These are phyloP conservation scores for Ogataea hybrid DNA, from an alignment of 1,139 yeast species.

Conservation along the genomic window DNA sequence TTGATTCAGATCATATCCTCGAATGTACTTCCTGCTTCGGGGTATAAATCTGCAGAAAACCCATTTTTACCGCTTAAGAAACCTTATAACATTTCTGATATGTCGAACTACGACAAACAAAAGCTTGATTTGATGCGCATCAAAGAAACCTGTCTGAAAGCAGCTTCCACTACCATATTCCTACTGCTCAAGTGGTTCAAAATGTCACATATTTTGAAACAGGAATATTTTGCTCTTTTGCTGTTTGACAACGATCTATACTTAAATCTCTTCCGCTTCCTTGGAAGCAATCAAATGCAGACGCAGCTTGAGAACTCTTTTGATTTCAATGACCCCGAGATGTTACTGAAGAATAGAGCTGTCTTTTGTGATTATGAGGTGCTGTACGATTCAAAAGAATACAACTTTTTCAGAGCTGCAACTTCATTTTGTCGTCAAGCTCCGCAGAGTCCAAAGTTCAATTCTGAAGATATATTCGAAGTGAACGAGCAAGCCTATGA, in stretches of 20 bases:
- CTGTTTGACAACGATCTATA: slow-evolving; percentile 55
- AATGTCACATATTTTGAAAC: slow-evolving; percentile 70
- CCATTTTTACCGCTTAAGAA: slow-evolving; percentile 1
- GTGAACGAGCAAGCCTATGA: slow-evolving; percentile 19
- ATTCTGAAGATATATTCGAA: slow-evolving; percentile 23
- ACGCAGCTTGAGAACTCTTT: slow-evolving; percentile 24
- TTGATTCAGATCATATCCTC: slow-evolving; percentile 60
- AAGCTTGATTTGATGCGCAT: slow-evolving; percentile 55
- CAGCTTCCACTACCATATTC: slow-evolving; percentile 53
- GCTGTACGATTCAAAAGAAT: slow-evolving; percentile 26
- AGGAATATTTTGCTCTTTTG: slow-evolving; percentile 68
- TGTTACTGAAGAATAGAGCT: slow-evolving; percentile 26
- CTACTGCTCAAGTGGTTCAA: slow-evolving; percentile 75
- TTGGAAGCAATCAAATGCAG: slow-evolving; percentile 35
- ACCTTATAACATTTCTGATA: slow-evolving; percentile 1
- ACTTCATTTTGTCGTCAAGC: slow-evolving; percentile 15
- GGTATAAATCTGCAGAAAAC: slow-evolving; percentile 9
- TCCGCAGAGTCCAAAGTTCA: slow-evolving; percentile 8
- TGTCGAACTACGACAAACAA: slow-evolving; percentile 30
- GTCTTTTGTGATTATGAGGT: slow-evolving; percentile 32
- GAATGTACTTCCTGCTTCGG: slow-evolving; percentile 32
- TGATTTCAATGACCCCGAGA: slow-evolving; percentile 27
- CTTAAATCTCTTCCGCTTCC: slow-evolving; percentile 36
- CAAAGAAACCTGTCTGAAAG: slow-evolving; percentile 65
- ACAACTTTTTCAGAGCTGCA: slow-evolving; percentile 26